Base-by-base conservation (phyloP, 2,329 filamentous ascomycete species). In the Lecanicillium sp. region DNA sequence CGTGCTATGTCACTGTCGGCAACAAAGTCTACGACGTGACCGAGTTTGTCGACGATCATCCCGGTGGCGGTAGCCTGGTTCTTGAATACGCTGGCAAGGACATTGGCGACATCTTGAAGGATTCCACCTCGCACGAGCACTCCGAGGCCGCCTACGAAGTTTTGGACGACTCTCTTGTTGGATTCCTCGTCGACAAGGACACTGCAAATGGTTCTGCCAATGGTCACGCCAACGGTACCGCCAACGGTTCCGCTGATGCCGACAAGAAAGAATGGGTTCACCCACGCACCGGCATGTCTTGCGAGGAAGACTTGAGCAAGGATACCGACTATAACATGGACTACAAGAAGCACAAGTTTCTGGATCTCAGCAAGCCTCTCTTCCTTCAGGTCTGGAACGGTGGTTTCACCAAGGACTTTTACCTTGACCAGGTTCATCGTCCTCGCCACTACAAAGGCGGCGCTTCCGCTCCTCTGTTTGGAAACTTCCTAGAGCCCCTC, bases 401-500 rank as follows among this genome's bases (percentile, higher is more conserved):
- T 39, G 87, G 86, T 24, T 98, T 97, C 70, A 81, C 72, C 64
- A 98, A 96, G 66, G 81, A 88, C n/a, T 98, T 98, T 63, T 98
- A 98, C 62, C 78, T 98, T 20, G 84, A 96, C 57, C 93, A 98
- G 66, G 87, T 98, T 44, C 93, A 98, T 65, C 84, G 93, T 37
- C 93, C 93, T 15, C 83, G 93, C 51, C 91, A 98, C 67, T 98
- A 97, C 76, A 94, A 84, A 64, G 91, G 91, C 55, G 93, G 93
- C 50, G 82, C 83, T 53, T 96, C 90, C 6, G 93, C 93, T 30
- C 93, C 93, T 17, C 70, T 98, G 20, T 98, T 98, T 67, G 93
- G 93, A 51, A 97, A 98, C 70, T 95, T 98, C 65, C 74, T 98
- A n/a, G 93, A 98, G 70, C 93, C 93, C n/a, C 71, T 98, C 51